These are phyloP conservation scores for Saccharomyces hybrid DNA, from an alignment of 1,139 yeast genomes.

Conservation along the genomic window DNA sequence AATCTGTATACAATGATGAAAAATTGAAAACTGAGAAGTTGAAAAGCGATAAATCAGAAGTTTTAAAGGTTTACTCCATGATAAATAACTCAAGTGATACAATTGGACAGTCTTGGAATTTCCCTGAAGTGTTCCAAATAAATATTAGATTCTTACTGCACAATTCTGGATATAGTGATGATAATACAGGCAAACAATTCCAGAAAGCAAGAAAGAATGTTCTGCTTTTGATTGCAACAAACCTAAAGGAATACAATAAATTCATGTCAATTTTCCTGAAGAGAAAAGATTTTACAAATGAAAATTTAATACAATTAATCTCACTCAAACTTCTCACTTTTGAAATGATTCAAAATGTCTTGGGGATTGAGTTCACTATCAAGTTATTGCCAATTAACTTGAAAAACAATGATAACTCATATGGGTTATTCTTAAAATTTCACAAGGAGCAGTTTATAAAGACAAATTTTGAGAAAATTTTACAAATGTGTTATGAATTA, in stretches of 20 bases:
- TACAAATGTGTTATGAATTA: constrained; percentile 2
- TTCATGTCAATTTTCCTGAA: constrained; percentile 29
- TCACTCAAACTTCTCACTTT: constrained; percentile 25
- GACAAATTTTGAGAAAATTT: constrained; percentile 17
- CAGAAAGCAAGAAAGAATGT: constrained; percentile 17
- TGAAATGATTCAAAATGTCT: constrained; percentile 23
- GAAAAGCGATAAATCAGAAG: constrained; percentile 15
- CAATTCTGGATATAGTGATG: constrained; percentile 2
- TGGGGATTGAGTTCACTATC: constrained; percentile 17
- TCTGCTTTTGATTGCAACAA: constrained; percentile 19
- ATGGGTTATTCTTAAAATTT: constrained; percentile 18
- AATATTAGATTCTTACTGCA: constrained; percentile 18
- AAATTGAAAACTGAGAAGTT: constrained; percentile 21
- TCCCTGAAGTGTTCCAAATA: constrained; percentile 27
- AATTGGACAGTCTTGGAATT: constrained; percentile 12
- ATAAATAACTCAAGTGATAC: constrained; percentile 9
- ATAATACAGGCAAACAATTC: constrained; percentile 4
- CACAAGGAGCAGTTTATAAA: constrained; percentile 21
- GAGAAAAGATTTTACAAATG: constrained; percentile 22
- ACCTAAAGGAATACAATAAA: constrained; percentile 26
- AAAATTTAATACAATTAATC: constrained; percentile 20
- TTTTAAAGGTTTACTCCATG: constrained; percentile 10
- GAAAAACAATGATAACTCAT: constrained; percentile 1
- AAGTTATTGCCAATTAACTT: constrained; percentile 11
- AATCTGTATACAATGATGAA: constrained; percentile 27